Conservation (phyloP, 129 eudicot species). For the Centaurea solstitialis region DNA sequence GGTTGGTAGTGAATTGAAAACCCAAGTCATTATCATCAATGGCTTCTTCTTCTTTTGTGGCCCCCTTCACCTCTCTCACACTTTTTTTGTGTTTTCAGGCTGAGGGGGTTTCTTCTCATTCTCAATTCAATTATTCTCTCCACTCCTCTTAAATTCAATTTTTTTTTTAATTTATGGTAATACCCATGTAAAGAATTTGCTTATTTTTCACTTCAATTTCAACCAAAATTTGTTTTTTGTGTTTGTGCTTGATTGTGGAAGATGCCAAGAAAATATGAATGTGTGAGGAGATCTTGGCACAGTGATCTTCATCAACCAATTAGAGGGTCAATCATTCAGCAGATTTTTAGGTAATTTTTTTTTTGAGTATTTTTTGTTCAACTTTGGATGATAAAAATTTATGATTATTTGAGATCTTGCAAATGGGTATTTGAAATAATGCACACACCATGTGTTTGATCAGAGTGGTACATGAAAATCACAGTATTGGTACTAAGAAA, state of each 20-base stretch:
- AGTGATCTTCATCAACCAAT: slow-evolving; percentile 84
- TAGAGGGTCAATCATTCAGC: slow-evolving; percentile 78
- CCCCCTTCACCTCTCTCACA: slow-evolving; percentile 18
- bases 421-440: slow-evolving; percentile 9
- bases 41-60: slow-evolving; percentile 12
- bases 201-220: neutral
- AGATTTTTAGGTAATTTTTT: slow-evolving; percentile 72
- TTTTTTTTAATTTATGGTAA: neutral
- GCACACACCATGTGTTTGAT: slow-evolving; percentile 57
- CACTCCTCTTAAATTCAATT: neutral
- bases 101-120: neutral
- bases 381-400: neutral
- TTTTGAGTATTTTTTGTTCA: neutral
- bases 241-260: slow-evolving; percentile 16
- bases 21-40: slow-evolving; percentile 17
- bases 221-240: neutral
- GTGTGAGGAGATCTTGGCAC: slow-evolving; percentile 90
- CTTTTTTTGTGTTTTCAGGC: neutral
- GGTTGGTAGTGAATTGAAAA: slow-evolving; percentile 13
- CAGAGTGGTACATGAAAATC: slow-evolving; percentile 74
- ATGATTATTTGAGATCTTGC: neutral
- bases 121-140: neutral
- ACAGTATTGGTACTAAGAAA: slow-evolving; percentile 53
- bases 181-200: neutral
- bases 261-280: slow-evolving; percentile 93